These are phyloP conservation scores for Xylaria venustula DNA, from an alignment of 495 filamentous ascomycete genomes.

Conservation along the genomic window DNA sequence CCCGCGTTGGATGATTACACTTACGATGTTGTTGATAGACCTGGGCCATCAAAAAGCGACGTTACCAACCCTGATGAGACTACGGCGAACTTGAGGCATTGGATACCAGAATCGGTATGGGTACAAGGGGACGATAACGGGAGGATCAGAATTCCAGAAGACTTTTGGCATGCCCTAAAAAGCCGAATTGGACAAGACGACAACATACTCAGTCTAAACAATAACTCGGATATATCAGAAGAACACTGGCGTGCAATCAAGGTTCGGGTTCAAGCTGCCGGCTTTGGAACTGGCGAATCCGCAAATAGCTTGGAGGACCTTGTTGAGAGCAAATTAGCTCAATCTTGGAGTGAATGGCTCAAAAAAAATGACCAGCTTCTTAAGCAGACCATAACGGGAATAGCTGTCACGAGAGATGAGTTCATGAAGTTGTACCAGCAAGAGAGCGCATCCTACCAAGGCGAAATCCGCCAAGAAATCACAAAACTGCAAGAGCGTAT, in stretches of 20 bases:
- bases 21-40: not conserved
- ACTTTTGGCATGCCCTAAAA: slow-evolving; percentile 56
- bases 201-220: slow-evolving; percentile 31
- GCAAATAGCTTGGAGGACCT: slow-evolving; percentile 15
- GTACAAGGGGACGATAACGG: slow-evolving; percentile 41
- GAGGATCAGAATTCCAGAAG: slow-evolving; percentile 44
- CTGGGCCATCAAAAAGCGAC: not conserved
- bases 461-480: slow-evolving; percentile 28
- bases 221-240: slow-evolving; percentile 30
- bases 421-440: slow-evolving; percentile 24
- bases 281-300: not conserved
- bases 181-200: slow-evolving; percentile 31
- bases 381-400: slow-evolving; percentile 18
- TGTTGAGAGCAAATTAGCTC: slow-evolving; percentile 16
- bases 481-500: slow-evolving; percentile 20
- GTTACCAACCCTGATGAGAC: slow-evolving; percentile 16
- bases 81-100: slow-evolving; percentile 24
- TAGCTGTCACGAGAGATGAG: slow-evolving; percentile 30
- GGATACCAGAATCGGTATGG: slow-evolving; percentile 38
- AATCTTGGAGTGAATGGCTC: slow-evolving; percentile 37
- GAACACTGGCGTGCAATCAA: slow-evolving; percentile 38
- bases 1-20: not conserved
- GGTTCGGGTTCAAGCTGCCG: slow-evolving; percentile 23
- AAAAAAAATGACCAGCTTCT: slow-evolving; percentile 33
- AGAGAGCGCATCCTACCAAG: slow-evolving; percentile 17